Conservation (phyloP, 2,329 filamentous ascomycete genomes). For the Torrubiella hemipterigena region DNA sequence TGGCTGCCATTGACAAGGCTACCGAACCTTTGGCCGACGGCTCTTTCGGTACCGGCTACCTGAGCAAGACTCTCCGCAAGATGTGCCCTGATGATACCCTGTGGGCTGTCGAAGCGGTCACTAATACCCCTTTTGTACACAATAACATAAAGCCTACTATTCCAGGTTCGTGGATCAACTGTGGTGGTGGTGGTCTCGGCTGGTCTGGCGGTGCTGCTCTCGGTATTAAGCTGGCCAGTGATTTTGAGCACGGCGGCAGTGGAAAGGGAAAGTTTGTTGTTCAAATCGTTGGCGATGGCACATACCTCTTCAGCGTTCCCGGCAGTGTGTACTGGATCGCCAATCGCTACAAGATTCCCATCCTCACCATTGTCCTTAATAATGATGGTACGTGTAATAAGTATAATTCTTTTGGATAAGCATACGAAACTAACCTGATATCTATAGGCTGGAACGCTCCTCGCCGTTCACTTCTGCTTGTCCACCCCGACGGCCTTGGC, state of each 20-base stretch:
- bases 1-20: conserved; percentile 46
- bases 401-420: not conserved
- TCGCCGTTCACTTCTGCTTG: conserved; percentile 40
- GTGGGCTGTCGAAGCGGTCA: conserved; percentile 69
- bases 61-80: conserved; percentile 18
- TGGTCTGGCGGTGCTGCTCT: conserved; percentile 69
- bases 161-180: conserved; percentile 70
- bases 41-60: conserved; percentile 26
- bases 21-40: conserved; percentile 49
- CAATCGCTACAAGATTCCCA: conserved; percentile 38
- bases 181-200: conserved; percentile 67
- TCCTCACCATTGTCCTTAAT: conserved; percentile 43
- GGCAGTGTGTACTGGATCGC: conserved; percentile 45
- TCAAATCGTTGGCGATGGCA: conserved; percentile 46
- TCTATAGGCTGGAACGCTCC: conserved; percentile 41
- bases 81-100: conserved; percentile 43
- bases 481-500: conserved; percentile 44
- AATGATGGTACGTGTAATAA: conserved; percentile 33
- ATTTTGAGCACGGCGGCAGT: conserved; percentile 27
- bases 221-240: conserved; percentile 61
- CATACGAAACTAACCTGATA: conserved; percentile 7
- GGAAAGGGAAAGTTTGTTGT: conserved; percentile 39
- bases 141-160: conserved; percentile 58
- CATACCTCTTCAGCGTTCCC: conserved; percentile 41
- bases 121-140: conserved; percentile 52